Conservation (phyloP, 176 grass and related monocot species). For the Rhynchospora pubera region DNA sequence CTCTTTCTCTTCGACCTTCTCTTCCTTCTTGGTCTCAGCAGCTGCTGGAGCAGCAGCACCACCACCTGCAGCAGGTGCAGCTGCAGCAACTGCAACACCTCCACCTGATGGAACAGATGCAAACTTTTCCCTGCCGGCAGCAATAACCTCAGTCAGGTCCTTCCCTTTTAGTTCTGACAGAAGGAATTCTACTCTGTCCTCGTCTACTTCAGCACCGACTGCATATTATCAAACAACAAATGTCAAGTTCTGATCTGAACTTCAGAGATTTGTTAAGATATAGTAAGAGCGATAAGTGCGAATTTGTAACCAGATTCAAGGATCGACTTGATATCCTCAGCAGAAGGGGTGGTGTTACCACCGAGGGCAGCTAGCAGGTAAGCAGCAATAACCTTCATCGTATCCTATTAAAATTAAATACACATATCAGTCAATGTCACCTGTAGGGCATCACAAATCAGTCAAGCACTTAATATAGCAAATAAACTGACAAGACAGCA, state of each 20-base stretch:
- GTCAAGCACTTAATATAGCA: too few relatives aligned
- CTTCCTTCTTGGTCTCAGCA: conserved; percentile 26
- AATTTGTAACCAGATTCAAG: conserved; percentile 13
- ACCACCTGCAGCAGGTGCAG: conserved; percentile 32
- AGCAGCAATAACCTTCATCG: conserved; percentile 57
- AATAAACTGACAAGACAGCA: too few relatives aligned
- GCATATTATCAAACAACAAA: neutral
- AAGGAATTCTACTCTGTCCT: too few relatives aligned
- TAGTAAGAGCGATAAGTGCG: neutral
- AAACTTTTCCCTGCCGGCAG: conserved; percentile 59
- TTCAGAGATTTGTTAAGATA: neutral
- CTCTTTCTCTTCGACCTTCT: conserved; percentile 86
- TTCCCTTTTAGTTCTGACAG: too few relatives aligned
- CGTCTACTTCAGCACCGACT: too few relatives aligned
- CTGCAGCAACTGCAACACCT: conserved; percentile 27
- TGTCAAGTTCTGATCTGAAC: neutral
- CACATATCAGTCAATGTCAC: too few relatives aligned
- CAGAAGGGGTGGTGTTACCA: conserved; percentile 40
- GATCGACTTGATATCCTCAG: conserved; percentile 50
- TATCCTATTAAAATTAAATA: conserved; percentile 10
- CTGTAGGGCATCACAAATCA: too few relatives aligned
- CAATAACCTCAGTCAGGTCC: conserved; percentile 51
- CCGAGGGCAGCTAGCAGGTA: conserved; percentile 46
- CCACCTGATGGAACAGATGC: conserved; percentile 54
- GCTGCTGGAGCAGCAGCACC: conserved; percentile 34